Evolutionary conservation across 2,329 filamentous ascomycete genomes (phyloP), one percentile per base, ranked within the genome.

Genomic region (Calonectria montana): DNA sequence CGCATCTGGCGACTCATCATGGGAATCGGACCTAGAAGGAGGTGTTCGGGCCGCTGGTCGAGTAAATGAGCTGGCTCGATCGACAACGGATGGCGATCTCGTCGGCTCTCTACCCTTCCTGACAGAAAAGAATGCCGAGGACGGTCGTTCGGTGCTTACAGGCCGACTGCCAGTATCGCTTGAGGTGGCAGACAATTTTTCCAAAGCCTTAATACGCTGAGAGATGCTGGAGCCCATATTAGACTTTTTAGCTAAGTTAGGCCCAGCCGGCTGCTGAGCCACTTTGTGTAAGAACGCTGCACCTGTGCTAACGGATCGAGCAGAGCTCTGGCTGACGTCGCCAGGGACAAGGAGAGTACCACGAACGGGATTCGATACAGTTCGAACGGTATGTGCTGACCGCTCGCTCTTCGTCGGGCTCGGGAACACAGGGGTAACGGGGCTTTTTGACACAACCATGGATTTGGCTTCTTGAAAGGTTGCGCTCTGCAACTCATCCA

Each of bases 161-260:
- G 76, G 67, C 3, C 74, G 41, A 12, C 59, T 61, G 21, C 50
- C 65, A 12, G 74, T 70, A 43, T 83, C 83, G 5, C 72, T 78
- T 12, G 76, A 73, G 68, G 80, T 74, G 12, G 88, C 84, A 71
- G 92, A 88, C 75, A 97, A 88, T 82, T 95, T 96, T 81, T 98
- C 94, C 65, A 99, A 87, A 8, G 96, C 95, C 83, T 98, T 97
- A 82, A 98, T 98, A 48, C 97, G 93, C 82, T 96, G 94, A 3
- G 96, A 97, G 72, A 99, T 98, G 76, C 94, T 95, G 10, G 94
- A 95, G 9, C 95, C 96, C 27, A 98, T 90, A 78, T 94, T 97
- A 75, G 92, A 88, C 81, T 96, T 97, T 68, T 81, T 82, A 57
- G 88, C 85, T 62, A 93, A 80, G 64, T 88, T 88, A 16, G 89